phyloP scores from a whole-genome alignment of 1,284 basidiomycete species.

The Heliocybe sulcata region DNA sequence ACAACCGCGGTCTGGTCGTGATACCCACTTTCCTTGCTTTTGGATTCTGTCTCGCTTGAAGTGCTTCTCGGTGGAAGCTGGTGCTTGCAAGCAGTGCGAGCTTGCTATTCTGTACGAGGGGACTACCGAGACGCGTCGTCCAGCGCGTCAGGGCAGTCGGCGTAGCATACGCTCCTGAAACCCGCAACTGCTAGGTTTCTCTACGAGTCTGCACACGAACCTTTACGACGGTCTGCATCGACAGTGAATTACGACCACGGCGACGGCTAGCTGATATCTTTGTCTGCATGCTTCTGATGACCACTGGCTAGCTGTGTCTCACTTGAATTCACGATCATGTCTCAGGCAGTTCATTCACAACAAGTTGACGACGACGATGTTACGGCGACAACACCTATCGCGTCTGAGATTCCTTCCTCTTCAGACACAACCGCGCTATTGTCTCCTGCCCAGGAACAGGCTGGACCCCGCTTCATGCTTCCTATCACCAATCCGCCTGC shows the following conservation, averaged over 20 bases:
- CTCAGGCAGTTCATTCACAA: not conserved
- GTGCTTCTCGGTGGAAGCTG: too few relatives aligned
- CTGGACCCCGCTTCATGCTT: constrained; percentile 28
- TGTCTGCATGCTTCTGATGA: not conserved
- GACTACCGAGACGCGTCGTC: too few relatives aligned
- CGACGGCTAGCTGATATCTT: too few relatives aligned
- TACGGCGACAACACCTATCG: not conserved
- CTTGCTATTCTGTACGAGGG: too few relatives aligned
- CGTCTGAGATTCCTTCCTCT: not conserved
- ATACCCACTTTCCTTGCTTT: too few relatives aligned
- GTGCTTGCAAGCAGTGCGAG: too few relatives aligned
- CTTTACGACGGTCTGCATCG: not conserved
- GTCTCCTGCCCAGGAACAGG: constrained; percentile 14
- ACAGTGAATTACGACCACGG: not conserved
- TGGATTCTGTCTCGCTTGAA: too few relatives aligned
- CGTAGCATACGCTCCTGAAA: too few relatives aligned
- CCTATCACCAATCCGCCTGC: constrained; percentile 36
- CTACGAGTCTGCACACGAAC: too few relatives aligned
- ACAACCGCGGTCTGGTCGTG: too few relatives aligned
- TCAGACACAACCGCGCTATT: not conserved
- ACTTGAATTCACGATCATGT: not conserved
- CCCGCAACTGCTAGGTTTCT: too few relatives aligned
- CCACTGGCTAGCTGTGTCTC: not conserved
- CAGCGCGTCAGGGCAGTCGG: too few relatives aligned
- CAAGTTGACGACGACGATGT: not conserved